Conservation (phyloP, 176 grass and related monocot species). For the Melocanna baccifera region DNA sequence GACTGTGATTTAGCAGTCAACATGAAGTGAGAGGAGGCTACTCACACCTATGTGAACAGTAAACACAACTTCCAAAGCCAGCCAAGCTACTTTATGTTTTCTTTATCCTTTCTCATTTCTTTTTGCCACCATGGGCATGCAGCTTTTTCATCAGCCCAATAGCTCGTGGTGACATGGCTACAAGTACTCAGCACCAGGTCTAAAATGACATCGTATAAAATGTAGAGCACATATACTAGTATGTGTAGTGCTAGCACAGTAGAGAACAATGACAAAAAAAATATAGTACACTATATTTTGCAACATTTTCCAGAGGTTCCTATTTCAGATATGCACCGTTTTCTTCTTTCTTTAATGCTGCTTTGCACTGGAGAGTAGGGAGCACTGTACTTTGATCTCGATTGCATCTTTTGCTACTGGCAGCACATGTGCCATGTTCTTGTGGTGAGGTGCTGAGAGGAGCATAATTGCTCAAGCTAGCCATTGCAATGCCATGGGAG, state of each 20-base stretch:
- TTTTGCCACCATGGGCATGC: neutral
- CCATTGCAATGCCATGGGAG: neutral
- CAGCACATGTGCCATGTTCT: constrained; percentile 45
- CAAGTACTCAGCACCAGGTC: neutral
- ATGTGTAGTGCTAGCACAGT: neutral
- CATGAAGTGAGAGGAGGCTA: constrained; percentile 27
- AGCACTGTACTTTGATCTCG: neutral
- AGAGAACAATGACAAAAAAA: neutral
- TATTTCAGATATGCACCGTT: neutral
- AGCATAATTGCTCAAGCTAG: constrained; percentile 27
- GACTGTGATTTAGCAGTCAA: constrained; percentile 26
- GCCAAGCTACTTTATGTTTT: neutral
- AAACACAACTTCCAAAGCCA: constrained; percentile 15
- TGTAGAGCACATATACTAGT: neutral
- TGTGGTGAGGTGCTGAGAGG: neutral
- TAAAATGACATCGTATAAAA: neutral
- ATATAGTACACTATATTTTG: neutral
- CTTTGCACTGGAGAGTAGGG: neutral
- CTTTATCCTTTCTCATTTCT: neutral
- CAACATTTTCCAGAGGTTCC: neutral
- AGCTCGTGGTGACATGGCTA: neutral
- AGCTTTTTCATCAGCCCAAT: neutral
- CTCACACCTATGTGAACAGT: constrained; percentile 32
- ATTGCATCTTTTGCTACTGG: constrained; percentile 24
- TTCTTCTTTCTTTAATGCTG: neutral